Evolutionary conservation across 2,329 filamentous ascomycete species (phyloP).

Genomic region (Dothideomycetes sp.): DNA sequence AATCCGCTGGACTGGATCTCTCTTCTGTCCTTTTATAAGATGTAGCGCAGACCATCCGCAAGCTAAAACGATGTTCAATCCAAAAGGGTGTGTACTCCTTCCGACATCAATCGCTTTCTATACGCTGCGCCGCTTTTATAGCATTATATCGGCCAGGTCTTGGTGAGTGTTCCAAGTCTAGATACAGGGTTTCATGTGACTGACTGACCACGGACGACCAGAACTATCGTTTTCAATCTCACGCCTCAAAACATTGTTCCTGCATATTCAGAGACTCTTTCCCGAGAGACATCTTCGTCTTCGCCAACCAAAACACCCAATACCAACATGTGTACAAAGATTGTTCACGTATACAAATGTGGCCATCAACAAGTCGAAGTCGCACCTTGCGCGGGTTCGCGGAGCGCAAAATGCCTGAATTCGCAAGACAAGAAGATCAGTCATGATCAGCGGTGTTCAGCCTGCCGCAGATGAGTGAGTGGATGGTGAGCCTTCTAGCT

Average conservation of each 20-base stretch:
- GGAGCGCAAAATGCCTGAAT: conserved; percentile 32
- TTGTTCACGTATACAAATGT: conserved; percentile 40
- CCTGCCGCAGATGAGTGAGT: conserved; percentile 37
- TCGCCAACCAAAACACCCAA: neutral
- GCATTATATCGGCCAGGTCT: conserved; percentile 6
- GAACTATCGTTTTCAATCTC: neutral
- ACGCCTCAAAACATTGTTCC: neutral
- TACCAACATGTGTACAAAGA: conserved; percentile 36
- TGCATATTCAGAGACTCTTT: neutral
- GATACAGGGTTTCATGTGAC: neutral
- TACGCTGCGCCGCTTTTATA: too few relatives aligned
- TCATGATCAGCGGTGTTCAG: conserved; percentile 40
- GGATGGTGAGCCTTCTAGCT: conserved; percentile 13
- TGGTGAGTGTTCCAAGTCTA: conserved; percentile 1
- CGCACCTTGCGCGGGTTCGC: conserved; percentile 39
- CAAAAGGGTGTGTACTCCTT: conserved; percentile 6
- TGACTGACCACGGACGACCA: neutral
- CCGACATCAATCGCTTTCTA: conserved; percentile 1
- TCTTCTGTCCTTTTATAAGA: conserved; percentile 12
- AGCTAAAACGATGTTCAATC: conserved; percentile 8
- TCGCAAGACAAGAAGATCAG: conserved; percentile 36
- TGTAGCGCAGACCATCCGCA: conserved; percentile 6
- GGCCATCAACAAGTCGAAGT: conserved; percentile 36
- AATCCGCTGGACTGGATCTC: conserved; percentile 7
- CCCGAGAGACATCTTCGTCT: neutral